Evolutionary conservation across 2,329 filamentous ascomycete genomes (phyloP), one percentile per base, ranked within the genome.

Genomic region (Neoscytalidium dimidiatum): DNA sequence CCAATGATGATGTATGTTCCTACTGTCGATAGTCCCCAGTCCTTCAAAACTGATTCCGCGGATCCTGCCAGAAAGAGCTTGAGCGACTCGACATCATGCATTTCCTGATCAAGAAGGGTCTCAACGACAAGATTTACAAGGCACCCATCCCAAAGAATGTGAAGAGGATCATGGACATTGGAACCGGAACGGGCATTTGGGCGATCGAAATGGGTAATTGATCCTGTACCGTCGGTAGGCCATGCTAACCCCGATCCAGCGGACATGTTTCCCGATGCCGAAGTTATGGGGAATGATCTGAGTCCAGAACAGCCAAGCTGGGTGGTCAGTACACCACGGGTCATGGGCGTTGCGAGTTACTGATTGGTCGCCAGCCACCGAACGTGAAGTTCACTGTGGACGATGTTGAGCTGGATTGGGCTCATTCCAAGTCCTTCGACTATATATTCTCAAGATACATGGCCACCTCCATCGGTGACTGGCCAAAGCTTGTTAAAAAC

Each of bases 311-410:
- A 85, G 68, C 82, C 82, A 2, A 75, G 74, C 41, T 77, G 51
- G 56, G 72, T 77, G 11, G 46, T 53, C 14, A 26, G 60, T 43
- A 26, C 17, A 51, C 23, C 17, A 52, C 13, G 2, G 69, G 68
- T 7, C 13, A 31, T n/a, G 8, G 8, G 17, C 29, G 29, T 26
- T 11, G 7, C n/a, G 7, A 35, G 7, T 17, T 21, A 9, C 3
- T 21, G 28, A 8, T 28, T 41, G 28, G 19, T 31, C n/a, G 38
- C 44, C 19, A 13, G 8, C 87, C 86, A 14, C 81, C 84, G 11
- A 89, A 89, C 70, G 80, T 86, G n/a, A 80, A 79, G 7, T 89
- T 89, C 75, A 78, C 88, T 65, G 82, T 90, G 8, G 87, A 90
- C 69, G 87, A 90, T 71, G 82, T 84, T 60, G 85, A 88, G 68